Conservation (phyloP, 306 rosid genomes). For the Dalbergia cochinchinensis region DNA sequence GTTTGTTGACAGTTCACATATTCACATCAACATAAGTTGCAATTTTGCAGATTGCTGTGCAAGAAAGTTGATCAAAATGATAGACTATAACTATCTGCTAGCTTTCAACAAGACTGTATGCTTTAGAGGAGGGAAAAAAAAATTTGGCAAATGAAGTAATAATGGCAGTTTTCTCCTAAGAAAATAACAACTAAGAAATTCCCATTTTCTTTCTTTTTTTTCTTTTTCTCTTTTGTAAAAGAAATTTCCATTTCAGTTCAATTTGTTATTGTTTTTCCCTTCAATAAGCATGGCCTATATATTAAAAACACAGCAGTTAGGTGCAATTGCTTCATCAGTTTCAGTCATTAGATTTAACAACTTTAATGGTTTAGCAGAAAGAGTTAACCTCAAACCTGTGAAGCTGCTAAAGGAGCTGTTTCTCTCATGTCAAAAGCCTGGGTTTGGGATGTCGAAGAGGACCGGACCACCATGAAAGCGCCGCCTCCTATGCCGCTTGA, state of each 20-base stretch:
- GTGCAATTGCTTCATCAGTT: neutral
- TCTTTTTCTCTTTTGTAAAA: too few species aligned
- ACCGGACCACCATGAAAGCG: constrained; percentile 75
- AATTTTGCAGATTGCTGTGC: constrained; percentile 1
- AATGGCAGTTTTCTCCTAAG: neutral
- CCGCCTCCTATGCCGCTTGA: constrained; percentile 98
- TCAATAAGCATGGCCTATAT: constrained; percentile 4
- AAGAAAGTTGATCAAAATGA: constrained; percentile 37
- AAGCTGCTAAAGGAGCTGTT: constrained; percentile 94
- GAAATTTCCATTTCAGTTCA: neutral
- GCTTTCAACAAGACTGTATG: constrained; percentile 5
- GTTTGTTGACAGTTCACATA: constrained; percentile 45
- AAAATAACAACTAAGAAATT: neutral
- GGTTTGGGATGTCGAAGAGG: constrained; percentile 62
- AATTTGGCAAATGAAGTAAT: neutral
- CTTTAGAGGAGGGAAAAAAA: neutral
- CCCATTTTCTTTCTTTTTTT: neutral
- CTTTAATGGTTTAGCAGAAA: constrained; percentile 43
- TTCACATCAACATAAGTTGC: constrained; percentile 38
- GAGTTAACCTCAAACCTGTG: constrained; percentile 65
- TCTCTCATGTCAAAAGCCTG: constrained; percentile 89
- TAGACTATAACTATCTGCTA: constrained; percentile 18
- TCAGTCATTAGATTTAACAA: constrained; percentile 1
- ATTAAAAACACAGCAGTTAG: neutral
- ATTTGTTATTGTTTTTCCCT: neutral